Percentiles rank a stretch among this genome's conserved stretches.
These are phyloP conservation scores for Pichia sp. DNA, from an alignment of 1,139 yeast species.

Conservation along the genomic window DNA sequence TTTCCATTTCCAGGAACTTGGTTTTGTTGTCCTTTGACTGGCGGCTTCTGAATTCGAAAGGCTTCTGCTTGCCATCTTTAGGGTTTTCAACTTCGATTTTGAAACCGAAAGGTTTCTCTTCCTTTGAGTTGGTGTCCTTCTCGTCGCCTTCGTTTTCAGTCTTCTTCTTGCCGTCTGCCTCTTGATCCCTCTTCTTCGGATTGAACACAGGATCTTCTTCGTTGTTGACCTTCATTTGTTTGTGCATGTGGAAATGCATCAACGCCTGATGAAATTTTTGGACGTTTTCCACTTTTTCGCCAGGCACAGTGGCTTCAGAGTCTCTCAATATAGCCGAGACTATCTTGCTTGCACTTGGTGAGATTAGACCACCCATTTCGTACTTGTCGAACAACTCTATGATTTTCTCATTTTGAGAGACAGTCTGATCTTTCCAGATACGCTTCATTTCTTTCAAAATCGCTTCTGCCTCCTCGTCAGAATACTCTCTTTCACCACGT, in stretches of 20 bases:
- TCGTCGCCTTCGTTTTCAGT: constrained; percentile 2
- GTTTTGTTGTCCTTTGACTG: constrained; percentile 17
- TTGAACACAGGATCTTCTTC: constrained; percentile 19
- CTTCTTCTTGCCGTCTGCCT: constrained; percentile 4
- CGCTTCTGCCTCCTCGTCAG: constrained; percentile 29
- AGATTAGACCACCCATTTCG: constrained; percentile 31
- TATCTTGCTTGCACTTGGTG: constrained; percentile 31
- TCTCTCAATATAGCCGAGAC: constrained; percentile 29
- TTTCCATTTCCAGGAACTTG: constrained; percentile 19
- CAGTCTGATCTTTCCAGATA: constrained; percentile 27
- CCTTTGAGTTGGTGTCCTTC: background rate
- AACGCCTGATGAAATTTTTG: constrained; percentile 31
- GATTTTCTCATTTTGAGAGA: constrained; percentile 23
- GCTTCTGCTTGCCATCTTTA: constrained; percentile 14
- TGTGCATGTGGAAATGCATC: constrained; percentile 29
- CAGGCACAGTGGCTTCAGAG: constrained; percentile 24
- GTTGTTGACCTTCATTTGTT: constrained; percentile 24
- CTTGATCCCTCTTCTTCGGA: constrained; percentile 13
- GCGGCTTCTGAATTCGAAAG: constrained; percentile 20
- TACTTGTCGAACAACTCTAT: constrained; percentile 26
- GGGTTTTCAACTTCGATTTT: constrained; percentile 17
- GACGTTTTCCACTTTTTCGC: constrained; percentile 31
- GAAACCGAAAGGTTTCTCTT: constrained; percentile 17
- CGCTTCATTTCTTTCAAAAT: constrained; percentile 25
- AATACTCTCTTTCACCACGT: constrained; percentile 26